Conservation (phyloP, 495 filamentous ascomycete genomes). For the Niebla homalea region DNA sequence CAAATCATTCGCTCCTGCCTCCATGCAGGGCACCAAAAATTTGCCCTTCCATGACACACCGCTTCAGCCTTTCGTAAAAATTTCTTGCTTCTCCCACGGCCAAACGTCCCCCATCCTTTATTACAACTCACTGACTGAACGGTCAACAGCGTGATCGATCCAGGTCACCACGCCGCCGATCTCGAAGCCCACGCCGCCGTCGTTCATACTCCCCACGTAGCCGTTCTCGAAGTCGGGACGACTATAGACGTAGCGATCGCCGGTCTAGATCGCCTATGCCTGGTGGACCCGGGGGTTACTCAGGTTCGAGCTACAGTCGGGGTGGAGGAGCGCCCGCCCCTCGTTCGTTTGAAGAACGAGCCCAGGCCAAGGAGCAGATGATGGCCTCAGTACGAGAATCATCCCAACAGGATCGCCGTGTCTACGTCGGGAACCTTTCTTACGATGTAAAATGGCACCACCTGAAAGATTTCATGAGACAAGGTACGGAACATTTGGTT, state of each 20-base stretch:
- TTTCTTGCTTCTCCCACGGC: background rate
- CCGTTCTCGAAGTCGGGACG: slow-evolving; percentile 80
- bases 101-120: background rate
- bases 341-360: slow-evolving; percentile 71
- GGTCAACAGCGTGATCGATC: slow-evolving; percentile 75
- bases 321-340: slow-evolving; percentile 49
- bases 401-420: slow-evolving; percentile 95
- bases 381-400: slow-evolving; percentile 85
- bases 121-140: background rate
- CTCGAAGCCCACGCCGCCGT: slow-evolving; percentile 64
- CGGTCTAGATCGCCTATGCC: slow-evolving; percentile 77
- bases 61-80: slow-evolving; percentile 1
- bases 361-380: slow-evolving; percentile 81
- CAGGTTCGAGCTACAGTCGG: slow-evolving; percentile 43
- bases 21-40: background rate
- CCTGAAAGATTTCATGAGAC: slow-evolving; percentile 98
- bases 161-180: slow-evolving; percentile 81
- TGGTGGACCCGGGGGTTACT: slow-evolving; percentile 54
- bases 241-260: slow-evolving; percentile 70
- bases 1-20: background rate
- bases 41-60: background rate
- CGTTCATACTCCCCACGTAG: slow-evolving; percentile 89
- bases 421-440: slow-evolving; percentile 97
- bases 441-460: slow-evolving; percentile 99
- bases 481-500: slow-evolving; percentile 47